phyloP scores from a whole-genome alignment of 2,329 filamentous ascomycete species.

The Botrytis pseudocinerea region DNA sequence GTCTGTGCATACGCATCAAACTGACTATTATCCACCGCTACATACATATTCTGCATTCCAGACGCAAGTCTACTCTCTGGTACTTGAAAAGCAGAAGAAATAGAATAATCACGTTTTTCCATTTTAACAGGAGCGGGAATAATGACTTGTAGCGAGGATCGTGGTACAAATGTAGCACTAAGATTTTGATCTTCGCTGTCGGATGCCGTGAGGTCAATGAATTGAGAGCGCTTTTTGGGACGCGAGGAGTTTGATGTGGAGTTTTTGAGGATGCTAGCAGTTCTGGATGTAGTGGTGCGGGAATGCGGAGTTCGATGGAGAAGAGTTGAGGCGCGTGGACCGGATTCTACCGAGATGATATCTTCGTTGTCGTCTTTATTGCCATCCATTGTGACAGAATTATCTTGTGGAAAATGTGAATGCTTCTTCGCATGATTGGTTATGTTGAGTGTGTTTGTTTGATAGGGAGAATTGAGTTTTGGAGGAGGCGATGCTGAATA shows the following conservation, averaged over 20 bases:
- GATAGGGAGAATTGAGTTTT: background rate
- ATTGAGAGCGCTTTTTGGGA: background rate
- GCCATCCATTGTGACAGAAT: background rate
- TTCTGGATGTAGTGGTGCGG: background rate
- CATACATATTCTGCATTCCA: conserved; percentile 22
- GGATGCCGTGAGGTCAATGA: background rate
- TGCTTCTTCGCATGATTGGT: background rate
- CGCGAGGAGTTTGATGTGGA: background rate
- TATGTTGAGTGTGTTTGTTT: background rate
- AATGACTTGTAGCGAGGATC: background rate
- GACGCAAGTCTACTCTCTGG: background rate
- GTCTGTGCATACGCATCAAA: conserved; percentile 31
- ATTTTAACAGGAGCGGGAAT: background rate
- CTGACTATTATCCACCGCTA: conserved; percentile 32
- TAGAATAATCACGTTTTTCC: background rate
- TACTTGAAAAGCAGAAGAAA: background rate
- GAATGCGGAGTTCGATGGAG: background rate
- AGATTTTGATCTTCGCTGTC: background rate
- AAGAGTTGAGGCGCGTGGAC: background rate
- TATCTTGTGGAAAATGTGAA: background rate
- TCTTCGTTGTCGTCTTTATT: background rate
- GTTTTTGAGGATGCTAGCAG: background rate
- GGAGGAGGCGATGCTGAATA: background rate
- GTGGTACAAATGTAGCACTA: too few species aligned
- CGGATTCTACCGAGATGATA: background rate